Base-by-base conservation (phyloP, 2,329 filamentous ascomycete species). In the Clarireedia paspali region DNA sequence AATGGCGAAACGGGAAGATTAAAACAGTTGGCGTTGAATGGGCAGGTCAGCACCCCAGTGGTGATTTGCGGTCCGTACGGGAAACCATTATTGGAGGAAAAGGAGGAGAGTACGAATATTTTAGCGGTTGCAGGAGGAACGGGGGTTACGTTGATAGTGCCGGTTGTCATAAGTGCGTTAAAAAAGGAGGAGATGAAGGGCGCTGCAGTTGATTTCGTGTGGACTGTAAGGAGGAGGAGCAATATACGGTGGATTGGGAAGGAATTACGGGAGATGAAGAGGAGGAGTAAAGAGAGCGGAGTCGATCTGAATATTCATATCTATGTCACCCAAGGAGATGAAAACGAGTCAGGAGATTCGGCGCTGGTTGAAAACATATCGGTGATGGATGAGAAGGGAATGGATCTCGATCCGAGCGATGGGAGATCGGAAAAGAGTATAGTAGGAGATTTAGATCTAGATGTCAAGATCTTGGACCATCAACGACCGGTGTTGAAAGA, bases 161-260 rank as follows among this genome's bases (percentile, higher is more conserved):
- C 81, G 0, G 68, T 79, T 0, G 69, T 82, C 0, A 67, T 82
- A 0, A 17, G 66, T 65, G 47, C 62, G 70, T 75, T 42, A 53
- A 71, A 76, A 51, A 75, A 45, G 53, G 17, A 36, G 46, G 17
- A 23, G 24, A 3, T 46, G 39, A 36, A 42, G 46, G 46, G 36
- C 20, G 52, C 57, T 9, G 60, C 73, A 57, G 66, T 87, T 2
- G 78, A 84, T 62, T 77, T 88, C n/a, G 72, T 87, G 55, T 88
- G 85, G 85, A 78, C 80, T 1, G 73, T 88, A 39, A 75, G 83
- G 14, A 76, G 78, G 42, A 71, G 71, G 6, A 66, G 69, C 6
- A 80, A 87, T 59, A 67, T 81, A 15, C 71, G 74, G 20, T 88
- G 85, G 83, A 71, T 87, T 9, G 69, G 71, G 26, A 64, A 71